Evolutionary conservation across 2,329 filamentous ascomycete species (phyloP), one percentile per base, ranked within the genome.

Genomic region (Calonectria ilicicola): DNA sequence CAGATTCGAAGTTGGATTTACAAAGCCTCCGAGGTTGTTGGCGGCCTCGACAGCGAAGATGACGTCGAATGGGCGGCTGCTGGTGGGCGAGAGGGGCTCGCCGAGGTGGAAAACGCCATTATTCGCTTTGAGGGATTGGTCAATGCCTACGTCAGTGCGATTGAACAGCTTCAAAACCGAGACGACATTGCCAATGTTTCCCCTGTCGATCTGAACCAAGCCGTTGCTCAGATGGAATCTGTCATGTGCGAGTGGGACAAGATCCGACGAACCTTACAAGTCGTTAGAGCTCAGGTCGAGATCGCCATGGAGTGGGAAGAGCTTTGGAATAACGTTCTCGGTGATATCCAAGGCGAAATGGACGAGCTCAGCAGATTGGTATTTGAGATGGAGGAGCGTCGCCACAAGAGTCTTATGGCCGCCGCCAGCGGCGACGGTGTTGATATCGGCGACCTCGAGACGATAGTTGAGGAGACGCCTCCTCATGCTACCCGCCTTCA

Each of bases 291-390:
- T 60, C 96, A 98, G 81, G 96, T 99, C 21, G 97, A 98, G 83
- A 92, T 98, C 71, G 97, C 97, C 58, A 98, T 98, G 95, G 97
- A 99, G 81, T 99, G 96, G 96, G 96, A 98, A 83, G 96, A 98
- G 84, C 88, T 99, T 42, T 98, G 97, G 96, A 95, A 95, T 78
- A 95, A 91, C 75, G 96, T 98, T 3, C 87, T 99, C 3, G 96
- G 96, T 53, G 96, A 98, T 82, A 98, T 98, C 73, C 94, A 96
- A 65, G 92, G 93, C 74, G 97, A 99, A 84, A 93, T 91, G 84
- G 94, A 97, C 75, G 92, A 93, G 53, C 88, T 98, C 19, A 91
- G 91, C 79, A 90, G 94, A 46, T 86, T 98, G 60, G 94, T 98
- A 35, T 98, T 98, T 80, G 96, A 98, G 84, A 98, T 98, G 95